Base-by-base conservation (phyloP, 805 yeast genomes). In the Wickerhamomyces mucosus region DNA sequence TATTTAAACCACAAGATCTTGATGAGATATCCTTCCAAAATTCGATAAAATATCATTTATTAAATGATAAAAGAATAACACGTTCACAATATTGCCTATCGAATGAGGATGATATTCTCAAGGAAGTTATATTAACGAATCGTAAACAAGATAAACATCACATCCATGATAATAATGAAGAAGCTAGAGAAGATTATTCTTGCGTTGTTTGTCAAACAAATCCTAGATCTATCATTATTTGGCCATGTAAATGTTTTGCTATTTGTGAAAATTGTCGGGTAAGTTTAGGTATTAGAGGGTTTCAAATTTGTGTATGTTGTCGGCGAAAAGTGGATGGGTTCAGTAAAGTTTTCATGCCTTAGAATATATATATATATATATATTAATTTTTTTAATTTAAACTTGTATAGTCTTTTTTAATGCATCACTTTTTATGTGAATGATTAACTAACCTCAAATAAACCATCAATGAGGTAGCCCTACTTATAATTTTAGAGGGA, bases 201-300 rank as follows among this genome's bases (percentile, higher is more conserved):
- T 86, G 96, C 56, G 94, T 83, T 6, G 78, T 88, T 3, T 88
- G 96, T 51, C 89, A 80, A 43, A 64, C 67, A 5, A 73, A 78
- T 36, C 69, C 75, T 5, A 65, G 96, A 41, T 81, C 78, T 35
- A 71, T 88, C 26, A 75, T 88, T 7, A 61, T 89, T 3, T 88
- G 96, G 96, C 96, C 96, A 0, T 88, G 96, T 51, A 72, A 75
- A 44, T 88, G 96, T 53, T 72, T 88, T 34, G 86, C 95, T 0
- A 63, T 88, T 5, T 88, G 96, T 54, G 95, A 86, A 41, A 67
- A 71, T 17, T 88, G 96, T 49, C 66, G 96, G 13, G 60, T 76
- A 9, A 71, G 80, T 13, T 62, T 88, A 32, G 84, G 83, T 7
- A 58, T 77, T 21, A 68, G 86, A 38, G 80, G 81, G 10, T 78